These are phyloP conservation scores for Arctium lappa DNA, from an alignment of 129 eudicot species.

Conservation along the genomic window DNA sequence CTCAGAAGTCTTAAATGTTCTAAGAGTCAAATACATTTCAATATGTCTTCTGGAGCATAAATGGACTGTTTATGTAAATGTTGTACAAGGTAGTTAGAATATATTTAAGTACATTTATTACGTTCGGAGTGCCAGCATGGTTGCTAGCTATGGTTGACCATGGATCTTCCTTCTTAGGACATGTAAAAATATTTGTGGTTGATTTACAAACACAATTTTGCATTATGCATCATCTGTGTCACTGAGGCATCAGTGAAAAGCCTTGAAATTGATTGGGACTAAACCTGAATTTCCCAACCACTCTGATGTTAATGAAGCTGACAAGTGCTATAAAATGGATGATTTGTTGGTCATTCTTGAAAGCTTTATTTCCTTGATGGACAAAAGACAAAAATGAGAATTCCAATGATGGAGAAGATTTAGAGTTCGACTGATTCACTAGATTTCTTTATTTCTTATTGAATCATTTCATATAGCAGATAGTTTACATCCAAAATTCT, in stretches of 20 bases:
- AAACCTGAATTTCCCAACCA: neutral
- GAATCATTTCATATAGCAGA: neutral
- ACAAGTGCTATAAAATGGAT: neutral
- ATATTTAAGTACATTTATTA: neutral
- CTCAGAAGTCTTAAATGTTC: neutral
- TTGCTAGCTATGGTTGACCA: neutral
- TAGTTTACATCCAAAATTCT: no score
- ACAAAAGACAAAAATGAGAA: no score
- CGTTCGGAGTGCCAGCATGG: no score
- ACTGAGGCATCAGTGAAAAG: neutral
- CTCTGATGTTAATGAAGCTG: neutral
- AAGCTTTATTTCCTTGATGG: neutral
- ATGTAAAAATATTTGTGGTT: neutral
- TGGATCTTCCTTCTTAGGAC: slow-evolving; percentile 2
- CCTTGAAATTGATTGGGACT: neutral
- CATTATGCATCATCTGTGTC: neutral
- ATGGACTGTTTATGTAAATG: no score
- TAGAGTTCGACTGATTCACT: neutral
- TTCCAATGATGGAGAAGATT: no score
- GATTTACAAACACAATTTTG: neutral
- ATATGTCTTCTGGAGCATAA: no score
- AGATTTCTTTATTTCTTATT: no score
- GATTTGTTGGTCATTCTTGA: neutral
- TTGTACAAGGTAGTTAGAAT: no score
- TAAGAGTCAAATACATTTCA: no score